These are phyloP conservation scores for Microbotryum violaceum DNA, from an alignment of 1,284 basidiomycete genomes.

Conservation along the genomic window DNA sequence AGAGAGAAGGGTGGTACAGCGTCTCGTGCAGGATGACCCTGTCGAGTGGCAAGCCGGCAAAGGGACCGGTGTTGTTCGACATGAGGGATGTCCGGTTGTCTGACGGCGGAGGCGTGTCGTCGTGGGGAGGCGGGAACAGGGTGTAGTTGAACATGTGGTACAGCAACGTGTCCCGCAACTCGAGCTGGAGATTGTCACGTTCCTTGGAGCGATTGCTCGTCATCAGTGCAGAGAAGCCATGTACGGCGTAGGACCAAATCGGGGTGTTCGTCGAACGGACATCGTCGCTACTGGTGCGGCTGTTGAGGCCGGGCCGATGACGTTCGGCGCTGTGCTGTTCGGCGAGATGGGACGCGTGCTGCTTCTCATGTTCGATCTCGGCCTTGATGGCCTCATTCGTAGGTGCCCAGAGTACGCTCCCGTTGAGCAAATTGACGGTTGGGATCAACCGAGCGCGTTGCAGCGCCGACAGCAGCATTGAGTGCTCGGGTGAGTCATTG, in stretches of 20 bases:
- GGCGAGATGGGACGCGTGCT: background rate
- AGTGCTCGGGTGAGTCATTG: conserved; percentile 39
- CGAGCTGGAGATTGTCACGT: conserved; percentile 73
- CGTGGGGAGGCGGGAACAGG: conserved; percentile 43
- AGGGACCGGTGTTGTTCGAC: conserved; percentile 58
- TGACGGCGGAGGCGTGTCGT: conserved; percentile 11
- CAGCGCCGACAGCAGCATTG: conserved; percentile 67
- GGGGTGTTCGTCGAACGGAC: too few species aligned
- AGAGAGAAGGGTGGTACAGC: conserved; percentile 53
- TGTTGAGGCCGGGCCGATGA: too few species aligned
- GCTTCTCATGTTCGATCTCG: conserved; percentile 2
- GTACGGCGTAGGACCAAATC: too few species aligned
- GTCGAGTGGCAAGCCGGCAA: conserved; percentile 55
- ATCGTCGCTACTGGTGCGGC: too few species aligned
- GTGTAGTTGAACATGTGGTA: conserved; percentile 91
- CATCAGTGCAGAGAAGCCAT: background rate
- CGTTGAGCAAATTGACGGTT: conserved; percentile 75
- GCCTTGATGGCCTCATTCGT: conserved; percentile 76
- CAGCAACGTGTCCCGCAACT: conserved; percentile 80
- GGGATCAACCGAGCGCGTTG: conserved; percentile 84
- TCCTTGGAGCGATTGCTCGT: background rate
- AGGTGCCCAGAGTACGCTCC: conserved; percentile 83
- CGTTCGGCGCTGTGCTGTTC: background rate
- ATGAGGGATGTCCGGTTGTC: conserved; percentile 31
- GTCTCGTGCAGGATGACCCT: conserved; percentile 57